These are phyloP conservation scores for Myrica gale DNA, from an alignment of 306 rosid genomes.

Conservation along the genomic window DNA sequence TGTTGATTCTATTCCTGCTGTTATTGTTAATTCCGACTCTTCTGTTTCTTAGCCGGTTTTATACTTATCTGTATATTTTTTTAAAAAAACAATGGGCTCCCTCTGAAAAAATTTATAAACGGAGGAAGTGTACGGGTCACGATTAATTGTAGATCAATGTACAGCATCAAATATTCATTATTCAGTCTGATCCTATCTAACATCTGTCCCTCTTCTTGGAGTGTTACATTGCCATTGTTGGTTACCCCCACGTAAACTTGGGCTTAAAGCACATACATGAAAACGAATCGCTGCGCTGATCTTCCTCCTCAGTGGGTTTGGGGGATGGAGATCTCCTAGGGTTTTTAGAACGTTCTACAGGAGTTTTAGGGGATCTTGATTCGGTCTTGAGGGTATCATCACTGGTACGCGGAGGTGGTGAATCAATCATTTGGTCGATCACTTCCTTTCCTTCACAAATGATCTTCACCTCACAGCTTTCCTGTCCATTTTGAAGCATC, in stretches of 20 bases:
- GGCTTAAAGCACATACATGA: constrained; percentile 66
- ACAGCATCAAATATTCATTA: neutral
- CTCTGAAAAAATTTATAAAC: no score
- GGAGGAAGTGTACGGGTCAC: no score
- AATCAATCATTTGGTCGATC: constrained; percentile 20
- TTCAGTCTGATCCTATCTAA: constrained; percentile 32
- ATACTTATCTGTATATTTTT: no score
- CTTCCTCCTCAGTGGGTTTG: constrained; percentile 29
- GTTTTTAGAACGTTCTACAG: no score
- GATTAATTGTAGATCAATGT: neutral
- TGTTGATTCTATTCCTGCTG: no score
- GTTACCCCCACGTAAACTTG: constrained; percentile 7
- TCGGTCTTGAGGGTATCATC: constrained; percentile 32
- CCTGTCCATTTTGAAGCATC: constrained; percentile 56
- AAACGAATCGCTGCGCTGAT: constrained; percentile 33
- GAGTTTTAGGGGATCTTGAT: no score
- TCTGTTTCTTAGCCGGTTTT: no score
- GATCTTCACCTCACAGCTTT: constrained; percentile 58
- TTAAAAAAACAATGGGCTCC: no score
- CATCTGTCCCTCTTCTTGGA: neutral
- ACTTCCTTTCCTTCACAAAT: constrained; percentile 68
- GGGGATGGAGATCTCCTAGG: constrained; percentile 12
- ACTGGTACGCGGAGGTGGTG: constrained; percentile 28
- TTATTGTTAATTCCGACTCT: no score
- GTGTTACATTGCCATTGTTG: no score